Conservation (phyloP, 305 asterid genomes). For the Stenogyne calaminthoides region DNA sequence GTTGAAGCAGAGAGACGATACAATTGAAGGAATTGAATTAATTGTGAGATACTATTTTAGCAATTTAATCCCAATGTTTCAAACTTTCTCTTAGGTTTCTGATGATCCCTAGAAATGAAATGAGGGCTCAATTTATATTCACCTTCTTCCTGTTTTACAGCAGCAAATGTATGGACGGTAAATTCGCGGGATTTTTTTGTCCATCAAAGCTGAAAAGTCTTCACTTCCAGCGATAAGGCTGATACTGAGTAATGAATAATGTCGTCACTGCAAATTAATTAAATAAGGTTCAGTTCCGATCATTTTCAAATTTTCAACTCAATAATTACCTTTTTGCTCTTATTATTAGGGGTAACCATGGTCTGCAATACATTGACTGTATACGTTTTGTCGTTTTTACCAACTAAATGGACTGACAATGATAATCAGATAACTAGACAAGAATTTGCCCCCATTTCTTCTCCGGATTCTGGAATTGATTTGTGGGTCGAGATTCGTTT, state of each 20-base stretch:
- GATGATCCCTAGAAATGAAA: not conserved
- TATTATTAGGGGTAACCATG: not conserved
- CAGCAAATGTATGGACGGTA: not conserved
- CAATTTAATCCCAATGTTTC: not conserved
- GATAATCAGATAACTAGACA: slow-evolving; percentile 4
- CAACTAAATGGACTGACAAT: slow-evolving; percentile 8
- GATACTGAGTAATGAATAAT: no score
- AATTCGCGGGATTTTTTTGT: not conserved
- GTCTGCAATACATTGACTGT: not conserved
- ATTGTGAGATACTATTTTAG: not conserved
- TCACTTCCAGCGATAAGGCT: not conserved
- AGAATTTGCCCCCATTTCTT: not conserved
- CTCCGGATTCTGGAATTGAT: slow-evolving; percentile 18
- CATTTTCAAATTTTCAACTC: slow-evolving; percentile 11
- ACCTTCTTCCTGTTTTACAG: not conserved
- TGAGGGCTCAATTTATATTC: not conserved
- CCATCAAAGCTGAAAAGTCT: not conserved
- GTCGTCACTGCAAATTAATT: not conserved
- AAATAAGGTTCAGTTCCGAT: not conserved
- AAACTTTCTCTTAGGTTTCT: not conserved
- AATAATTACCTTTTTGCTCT: not conserved
- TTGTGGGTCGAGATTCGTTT: slow-evolving; percentile 2
- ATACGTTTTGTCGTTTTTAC: slow-evolving; percentile 5
- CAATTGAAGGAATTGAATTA: not conserved
- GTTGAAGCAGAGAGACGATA: not conserved